phyloP scores from a whole-genome alignment of 176 grass and related monocot species.

The Cenchrus fungigraminus region DNA sequence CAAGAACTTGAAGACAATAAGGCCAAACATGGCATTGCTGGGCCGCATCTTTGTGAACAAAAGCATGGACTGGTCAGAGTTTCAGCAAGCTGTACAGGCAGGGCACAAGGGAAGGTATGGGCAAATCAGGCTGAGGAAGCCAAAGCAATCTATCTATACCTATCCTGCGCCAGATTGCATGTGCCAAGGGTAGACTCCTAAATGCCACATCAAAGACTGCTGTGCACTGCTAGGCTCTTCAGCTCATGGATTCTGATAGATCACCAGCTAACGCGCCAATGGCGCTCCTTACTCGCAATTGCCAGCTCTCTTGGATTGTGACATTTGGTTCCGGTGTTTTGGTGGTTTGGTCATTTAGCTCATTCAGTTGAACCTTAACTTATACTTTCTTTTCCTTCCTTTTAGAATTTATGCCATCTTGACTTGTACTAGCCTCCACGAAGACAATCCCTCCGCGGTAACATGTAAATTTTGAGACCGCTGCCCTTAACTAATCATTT shows the following conservation, averaged over 20 bases:
- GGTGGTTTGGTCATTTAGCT: constrained; percentile 9
- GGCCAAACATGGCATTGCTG: constrained; percentile 91
- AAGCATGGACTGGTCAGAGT: constrained; percentile 78
- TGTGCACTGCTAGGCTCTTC: neutral
- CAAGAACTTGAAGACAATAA: constrained; percentile 79
- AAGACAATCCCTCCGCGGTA: neutral
- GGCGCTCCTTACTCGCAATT: neutral
- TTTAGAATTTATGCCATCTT: neutral
- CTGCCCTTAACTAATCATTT: neutral
- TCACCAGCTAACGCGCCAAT: neutral
- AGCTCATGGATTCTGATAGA: neutral
- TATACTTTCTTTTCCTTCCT: neutral
- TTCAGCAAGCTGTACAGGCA: constrained; percentile 64
- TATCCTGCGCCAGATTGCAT: constrained; percentile 98
- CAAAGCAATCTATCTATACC: constrained; percentile 85
- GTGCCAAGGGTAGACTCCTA: constrained; percentile 56
- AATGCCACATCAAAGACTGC: neutral
- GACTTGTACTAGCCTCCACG: neutral
- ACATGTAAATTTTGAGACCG: neutral
- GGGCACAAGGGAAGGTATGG: constrained; percentile 84
- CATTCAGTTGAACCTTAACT: neutral
- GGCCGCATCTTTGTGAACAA: constrained; percentile 83
- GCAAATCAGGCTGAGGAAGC: constrained; percentile 83
- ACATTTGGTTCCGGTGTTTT: constrained; percentile 34
- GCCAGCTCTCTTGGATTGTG: neutral